Base-by-base conservation (phyloP, 2,329 filamentous ascomycete genomes). In the Fusarium gaditjirri region DNA sequence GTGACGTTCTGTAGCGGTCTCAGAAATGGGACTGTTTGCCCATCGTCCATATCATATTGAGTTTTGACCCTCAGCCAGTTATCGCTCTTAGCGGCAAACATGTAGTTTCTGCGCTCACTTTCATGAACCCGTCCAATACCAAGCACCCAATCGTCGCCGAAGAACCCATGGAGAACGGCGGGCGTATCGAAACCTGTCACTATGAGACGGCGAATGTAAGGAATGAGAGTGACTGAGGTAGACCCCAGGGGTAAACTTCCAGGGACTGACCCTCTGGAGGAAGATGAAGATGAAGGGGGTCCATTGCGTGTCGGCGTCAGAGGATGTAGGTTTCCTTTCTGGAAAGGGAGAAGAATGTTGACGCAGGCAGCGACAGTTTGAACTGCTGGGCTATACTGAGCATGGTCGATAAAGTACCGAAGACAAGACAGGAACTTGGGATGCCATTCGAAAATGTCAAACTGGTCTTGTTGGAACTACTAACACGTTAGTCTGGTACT, bases 361-460 rank as follows among this genome's bases (percentile, higher is more conserved):
- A 98, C 86, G 81, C 96, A 94, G 11, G 94, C 92, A 25, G 94
- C 94, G 52, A 98, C 89, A 13, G 94, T 94, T 83, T 98, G 95
- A 19, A 97, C 94, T 14, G 92, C 89, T 23, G 87, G 88, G 71
- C 91, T 92, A 81, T 97, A 91, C 80, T 98, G 95, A 11, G 94
- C 94, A 78, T 95, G 91, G 77, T 98, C 94, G 77, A 98, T 86
- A 79, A 98, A 99, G 84, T 95, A 98, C 63, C 90, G 90, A 74
- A 95, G 91, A 82, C 96, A 99, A 73, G 91, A 94, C 82, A 96
- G 92, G 81, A 97, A 97, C 66, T 93, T 92, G 14, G 94, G 93
- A 80, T 97, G 93, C 96, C 96, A 98, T 68, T 94, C 93, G 80
- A 98, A 92, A 72, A 98, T 93, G 81, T 95, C 93, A 82, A 95